Evolutionary conservation across 345 rosid genomes (phyloP), one percentile per base, ranked within the genome.

Genomic region (Sisymbrium irio): DNA sequence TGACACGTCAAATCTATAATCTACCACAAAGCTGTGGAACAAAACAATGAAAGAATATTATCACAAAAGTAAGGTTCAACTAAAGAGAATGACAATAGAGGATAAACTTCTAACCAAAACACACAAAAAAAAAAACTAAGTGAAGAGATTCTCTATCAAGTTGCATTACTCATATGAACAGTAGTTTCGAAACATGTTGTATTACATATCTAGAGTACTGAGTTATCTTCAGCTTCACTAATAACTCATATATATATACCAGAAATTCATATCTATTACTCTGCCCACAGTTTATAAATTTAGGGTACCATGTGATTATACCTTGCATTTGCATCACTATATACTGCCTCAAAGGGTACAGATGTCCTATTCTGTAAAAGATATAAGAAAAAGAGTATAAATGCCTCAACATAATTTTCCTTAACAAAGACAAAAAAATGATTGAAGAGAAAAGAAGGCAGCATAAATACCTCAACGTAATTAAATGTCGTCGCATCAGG

Each of bases 321-420:
- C 99, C 97, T 88, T 74, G 98, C 97, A 72, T 82, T 77, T 39
- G 79, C 87, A 79, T 95, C 99, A 75, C 99, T 92, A 72, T 95
- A 92, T 65, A 92, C 92, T 57, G 99, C 87, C 79, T 92, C 90
- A 82, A 86, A 92, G 4, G 91, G 82, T 46, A 88, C 58, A 53
- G 99, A 84, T 64, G 97, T 88, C 81, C 87, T 95, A 77, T 83
- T 91, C 98, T 95, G 90, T 17, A 36, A 8, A 68, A 76, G 64
- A 54, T 37, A 75, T 53, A 78, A 66, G 32, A 39, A 50, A 35
- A 60, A 9, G 32, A 22, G n/a, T 35, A 40, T 1, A 46, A 12
- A 28, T 40, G 44, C 7, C 7, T 47, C 42, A 65, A 42, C 8
- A 49, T 6, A 41, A 63, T 6, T 11, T 13, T 39, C 32, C n/a